Evolutionary conservation across 2,329 filamentous ascomycete genomes (phyloP).

Genomic region (Curvularia eragrostidis): DNA sequence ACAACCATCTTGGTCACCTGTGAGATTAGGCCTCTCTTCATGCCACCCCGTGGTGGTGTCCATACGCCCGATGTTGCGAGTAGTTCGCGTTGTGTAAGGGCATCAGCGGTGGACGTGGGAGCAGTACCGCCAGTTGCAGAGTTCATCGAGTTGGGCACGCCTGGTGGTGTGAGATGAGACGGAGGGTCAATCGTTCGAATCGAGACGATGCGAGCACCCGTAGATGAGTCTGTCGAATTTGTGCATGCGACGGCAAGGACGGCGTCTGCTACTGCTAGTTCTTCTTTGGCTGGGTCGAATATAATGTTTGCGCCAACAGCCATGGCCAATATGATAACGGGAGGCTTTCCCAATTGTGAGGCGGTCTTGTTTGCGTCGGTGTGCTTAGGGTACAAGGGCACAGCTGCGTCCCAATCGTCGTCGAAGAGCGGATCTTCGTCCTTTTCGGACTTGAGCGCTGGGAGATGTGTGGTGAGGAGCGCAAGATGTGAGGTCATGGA

Average conservation of each 20-base stretch:
- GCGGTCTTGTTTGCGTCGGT: conserved; percentile 33
- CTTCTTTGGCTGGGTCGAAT: conserved; percentile 90
- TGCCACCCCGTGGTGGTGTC: conserved; percentile 83
- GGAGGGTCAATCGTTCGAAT: conserved; percentile 60
- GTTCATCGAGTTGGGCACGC: conserved; percentile 57
- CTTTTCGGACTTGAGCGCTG: conserved; percentile 81
- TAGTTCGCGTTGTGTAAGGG: conserved; percentile 59
- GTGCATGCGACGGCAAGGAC: conserved; percentile 85
- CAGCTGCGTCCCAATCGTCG: conserved; percentile 92
- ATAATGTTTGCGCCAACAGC: conserved; percentile 86
- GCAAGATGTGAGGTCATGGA: conserved; percentile 94
- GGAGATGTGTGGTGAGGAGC: conserved; percentile 84
- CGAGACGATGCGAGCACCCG: conserved; percentile 50
- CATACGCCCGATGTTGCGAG: conserved; percentile 74
- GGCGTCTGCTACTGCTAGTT: conserved; percentile 89
- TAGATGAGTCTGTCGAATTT: conserved; percentile 29
- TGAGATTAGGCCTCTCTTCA: conserved; percentile 75
- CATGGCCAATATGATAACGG: conserved; percentile 89
- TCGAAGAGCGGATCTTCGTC: conserved; percentile 98
- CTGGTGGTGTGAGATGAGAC: conserved; percentile 56
- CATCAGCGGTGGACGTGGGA: conserved; percentile 49
- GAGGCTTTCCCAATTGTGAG: conserved; percentile 64
- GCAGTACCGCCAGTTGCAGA: conserved; percentile 52
- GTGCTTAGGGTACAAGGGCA: conserved; percentile 72
- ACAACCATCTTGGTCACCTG: conserved; percentile 79